These are phyloP conservation scores for Luffa acutangula DNA, from an alignment of 306 rosid species.

Conservation along the genomic window DNA sequence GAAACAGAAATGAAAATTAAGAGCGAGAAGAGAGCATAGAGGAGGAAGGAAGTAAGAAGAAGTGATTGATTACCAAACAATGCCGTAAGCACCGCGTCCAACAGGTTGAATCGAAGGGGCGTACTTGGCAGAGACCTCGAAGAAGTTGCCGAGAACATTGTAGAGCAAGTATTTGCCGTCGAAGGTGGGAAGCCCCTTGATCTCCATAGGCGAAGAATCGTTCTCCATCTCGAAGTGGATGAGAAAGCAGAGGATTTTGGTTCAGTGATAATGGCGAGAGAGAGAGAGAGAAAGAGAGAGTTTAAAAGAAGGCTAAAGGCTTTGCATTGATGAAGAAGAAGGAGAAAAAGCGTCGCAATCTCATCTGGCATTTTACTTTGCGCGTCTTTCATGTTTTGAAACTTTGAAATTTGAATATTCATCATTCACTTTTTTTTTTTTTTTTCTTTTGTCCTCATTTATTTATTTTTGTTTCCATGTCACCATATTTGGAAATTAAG, in stretches of 20 bases:
- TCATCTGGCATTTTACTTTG: conserved; percentile 5
- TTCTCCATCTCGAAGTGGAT: conserved; percentile 9
- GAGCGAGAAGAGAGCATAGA: neutral
- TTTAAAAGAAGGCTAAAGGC: neutral
- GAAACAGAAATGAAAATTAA: neutral
- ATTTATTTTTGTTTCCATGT: no score
- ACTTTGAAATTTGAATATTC: conserved; percentile 15
- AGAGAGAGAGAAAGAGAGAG: neutral
- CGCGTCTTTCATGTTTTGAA: neutral
- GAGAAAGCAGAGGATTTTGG: neutral
- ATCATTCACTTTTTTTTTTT: neutral
- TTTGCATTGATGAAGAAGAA: neutral
- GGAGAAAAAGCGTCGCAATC: neutral
- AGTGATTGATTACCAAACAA: conserved; percentile 56
- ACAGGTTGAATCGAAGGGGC: conserved; percentile 78
- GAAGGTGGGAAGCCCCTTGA: conserved; percentile 30
- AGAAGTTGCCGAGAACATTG: conserved; percentile 65
- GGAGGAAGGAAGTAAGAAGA: neutral
- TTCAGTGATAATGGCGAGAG: neutral
- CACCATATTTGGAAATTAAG: no score
- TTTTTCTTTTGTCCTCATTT: neutral
- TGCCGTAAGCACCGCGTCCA: conserved; percentile 94
- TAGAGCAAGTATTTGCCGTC: conserved; percentile 51
- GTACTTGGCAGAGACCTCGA: conserved; percentile 65
- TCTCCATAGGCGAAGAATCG: conserved; percentile 26